Evolutionary conservation across 73 alveolate species (phyloP).

Genomic region (Stentor roeselii): DNA sequence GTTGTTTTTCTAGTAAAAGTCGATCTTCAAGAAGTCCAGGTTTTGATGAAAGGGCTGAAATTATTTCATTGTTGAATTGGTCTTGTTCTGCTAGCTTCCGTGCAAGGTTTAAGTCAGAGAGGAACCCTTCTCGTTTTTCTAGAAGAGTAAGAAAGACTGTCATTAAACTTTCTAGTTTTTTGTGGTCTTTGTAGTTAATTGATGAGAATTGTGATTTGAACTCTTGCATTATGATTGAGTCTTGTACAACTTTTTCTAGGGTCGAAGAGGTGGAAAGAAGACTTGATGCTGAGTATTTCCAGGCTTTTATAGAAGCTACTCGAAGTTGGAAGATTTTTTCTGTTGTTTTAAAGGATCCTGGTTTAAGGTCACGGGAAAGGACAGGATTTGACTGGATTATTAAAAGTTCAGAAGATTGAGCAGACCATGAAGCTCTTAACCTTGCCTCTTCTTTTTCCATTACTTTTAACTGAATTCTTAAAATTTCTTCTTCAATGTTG

Average conservation of each 20-base stretch:
- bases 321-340: too few species aligned
- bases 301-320: neutral
- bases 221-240: neutral
- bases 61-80: too few species aligned
- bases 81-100: neutral
- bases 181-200: neutral
- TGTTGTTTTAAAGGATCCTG: neutral
- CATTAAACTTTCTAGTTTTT: conserved; percentile 7
- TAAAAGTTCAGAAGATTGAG: neutral
- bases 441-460: neutral
- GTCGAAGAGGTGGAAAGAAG: neutral
- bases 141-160: neutral
- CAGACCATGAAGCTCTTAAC: neutral
- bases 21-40: neutral
- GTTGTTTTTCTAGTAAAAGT: neutral
- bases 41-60: neutral
- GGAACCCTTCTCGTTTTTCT: neutral
- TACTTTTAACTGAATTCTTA: neutral
- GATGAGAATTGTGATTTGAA: neutral
- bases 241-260: neutral
- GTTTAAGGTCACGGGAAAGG: neutral
- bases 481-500: conserved; percentile 8
- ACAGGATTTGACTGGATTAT: neutral
- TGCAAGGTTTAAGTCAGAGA: neutral
- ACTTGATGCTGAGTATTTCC: neutral